phyloP scores from a whole-genome alignment of 2,329 filamentous ascomycete genomes.

The Lizonia empirigonia region DNA sequence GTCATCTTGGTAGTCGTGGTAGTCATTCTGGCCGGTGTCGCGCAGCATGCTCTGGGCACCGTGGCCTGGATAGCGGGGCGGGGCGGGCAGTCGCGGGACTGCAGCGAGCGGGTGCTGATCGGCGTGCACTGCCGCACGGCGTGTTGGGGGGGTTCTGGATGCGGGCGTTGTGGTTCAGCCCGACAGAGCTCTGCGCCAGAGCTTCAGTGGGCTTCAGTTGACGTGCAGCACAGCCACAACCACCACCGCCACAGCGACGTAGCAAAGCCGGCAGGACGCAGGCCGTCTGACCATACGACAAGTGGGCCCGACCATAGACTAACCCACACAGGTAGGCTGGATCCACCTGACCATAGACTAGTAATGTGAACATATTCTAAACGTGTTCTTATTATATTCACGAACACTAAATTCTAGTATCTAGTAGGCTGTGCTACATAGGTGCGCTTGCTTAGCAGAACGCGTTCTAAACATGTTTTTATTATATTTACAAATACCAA shows the following conservation, averaged over 20 bases:
- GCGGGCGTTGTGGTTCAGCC: not conserved
- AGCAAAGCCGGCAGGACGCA: too few species aligned
- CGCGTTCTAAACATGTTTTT: too few species aligned
- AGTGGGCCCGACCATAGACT: too few species aligned
- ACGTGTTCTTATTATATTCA: too few species aligned
- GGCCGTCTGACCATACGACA: too few species aligned
- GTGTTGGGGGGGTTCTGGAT: slow-evolving; percentile 23
- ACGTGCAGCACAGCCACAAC: not conserved
- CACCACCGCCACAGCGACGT: not conserved
- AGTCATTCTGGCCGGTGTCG: slow-evolving; percentile 56
- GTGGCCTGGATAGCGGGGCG: slow-evolving; percentile 16
- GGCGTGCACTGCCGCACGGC: slow-evolving; percentile 37
- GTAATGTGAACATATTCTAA: too few species aligned
- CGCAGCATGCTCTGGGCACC: slow-evolving; percentile 62
- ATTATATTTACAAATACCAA: too few species aligned
- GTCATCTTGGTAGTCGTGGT: slow-evolving; percentile 73
- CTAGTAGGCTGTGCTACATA: too few species aligned
- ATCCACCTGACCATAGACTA: too few species aligned
- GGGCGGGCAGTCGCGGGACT: slow-evolving; percentile 16
- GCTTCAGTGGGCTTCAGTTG: not conserved
- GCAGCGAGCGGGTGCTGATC: not conserved
- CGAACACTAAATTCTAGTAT: too few species aligned
- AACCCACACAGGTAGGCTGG: too few species aligned
- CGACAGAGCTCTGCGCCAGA: not conserved
- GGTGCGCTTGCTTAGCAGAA: too few species aligned